A percentile compares a stretch with the other conserved stretches of the same genome.
Conservation (phyloP, 345 rosid species). For the Adansonia digitata region DNA sequence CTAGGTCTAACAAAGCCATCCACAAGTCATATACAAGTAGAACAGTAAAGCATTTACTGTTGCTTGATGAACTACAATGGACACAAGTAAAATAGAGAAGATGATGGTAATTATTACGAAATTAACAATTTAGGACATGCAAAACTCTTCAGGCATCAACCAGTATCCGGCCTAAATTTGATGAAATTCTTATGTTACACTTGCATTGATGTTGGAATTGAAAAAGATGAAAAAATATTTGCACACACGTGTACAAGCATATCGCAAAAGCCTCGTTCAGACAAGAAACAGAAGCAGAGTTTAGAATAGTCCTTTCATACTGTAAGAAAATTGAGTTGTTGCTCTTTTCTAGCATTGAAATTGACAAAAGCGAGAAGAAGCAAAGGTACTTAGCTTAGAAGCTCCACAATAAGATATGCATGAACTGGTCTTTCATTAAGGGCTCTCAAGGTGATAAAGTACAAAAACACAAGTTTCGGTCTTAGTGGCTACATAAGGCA, state of each 20-base stretch:
- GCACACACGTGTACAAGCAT: neutral
- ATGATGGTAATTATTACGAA: neutral
- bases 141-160: neutral
- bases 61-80: neutral
- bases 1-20: neutral
- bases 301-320: neutral
- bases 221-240: neutral
- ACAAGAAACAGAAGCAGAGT: neutral
- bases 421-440: neutral
- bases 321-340: neutral
- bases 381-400: neutral
- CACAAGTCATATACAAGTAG: neutral
- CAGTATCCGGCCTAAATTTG: neutral
- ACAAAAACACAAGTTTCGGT: neutral
- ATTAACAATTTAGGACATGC: neutral
- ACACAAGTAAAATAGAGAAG: neutral
- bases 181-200: neutral
- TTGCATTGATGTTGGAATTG: neutral
- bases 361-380: neutral
- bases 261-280: neutral
- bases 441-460: neutral
- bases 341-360: neutral
- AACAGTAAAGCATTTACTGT: neutral
- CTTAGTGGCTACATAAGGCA: neutral
- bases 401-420: neutral